Conservation (phyloP, 202 grass and related monocot species). For the Carex sylvatica region DNA sequence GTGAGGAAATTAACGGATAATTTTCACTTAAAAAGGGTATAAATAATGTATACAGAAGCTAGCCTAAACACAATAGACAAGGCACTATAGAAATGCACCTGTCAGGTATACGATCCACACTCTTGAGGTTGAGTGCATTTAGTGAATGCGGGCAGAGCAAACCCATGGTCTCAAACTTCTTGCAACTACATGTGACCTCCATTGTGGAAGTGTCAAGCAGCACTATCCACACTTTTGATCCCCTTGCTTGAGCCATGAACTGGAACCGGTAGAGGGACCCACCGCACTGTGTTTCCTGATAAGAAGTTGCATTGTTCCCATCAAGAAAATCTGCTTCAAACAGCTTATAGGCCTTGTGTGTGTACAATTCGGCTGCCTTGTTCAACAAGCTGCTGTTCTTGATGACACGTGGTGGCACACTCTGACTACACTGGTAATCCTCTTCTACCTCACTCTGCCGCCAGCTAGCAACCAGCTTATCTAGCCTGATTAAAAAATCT, state of each 20-base stretch:
- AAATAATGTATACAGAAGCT: background rate
- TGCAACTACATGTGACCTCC: slow-evolving; percentile 73
- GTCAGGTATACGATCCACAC: slow-evolving; percentile 68
- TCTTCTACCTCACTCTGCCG: slow-evolving; percentile 57
- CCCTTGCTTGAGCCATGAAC: slow-evolving; percentile 61
- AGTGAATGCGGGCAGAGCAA: slow-evolving; percentile 77
- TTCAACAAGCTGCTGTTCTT: slow-evolving; percentile 55
- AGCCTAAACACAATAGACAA: background rate
- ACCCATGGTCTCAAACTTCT: slow-evolving; percentile 72
- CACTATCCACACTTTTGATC: slow-evolving; percentile 60
- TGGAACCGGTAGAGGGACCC: slow-evolving; percentile 70
- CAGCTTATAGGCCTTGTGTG: slow-evolving; percentile 52
- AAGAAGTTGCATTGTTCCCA: slow-evolving; percentile 49
- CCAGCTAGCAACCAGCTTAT: slow-evolving; percentile 61
- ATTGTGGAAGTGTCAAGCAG: slow-evolving; percentile 56
- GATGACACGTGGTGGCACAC: slow-evolving; percentile 35
- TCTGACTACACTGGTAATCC: slow-evolving; percentile 54
- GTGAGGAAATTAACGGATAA: background rate
- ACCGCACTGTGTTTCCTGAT: slow-evolving; percentile 50
- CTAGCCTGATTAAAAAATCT: slow-evolving; percentile 49
- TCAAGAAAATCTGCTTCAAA: slow-evolving; percentile 75
- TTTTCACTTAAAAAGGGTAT: background rate
- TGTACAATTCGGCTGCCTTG: slow-evolving; percentile 64
- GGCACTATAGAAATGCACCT: slow-evolving; percentile 34
- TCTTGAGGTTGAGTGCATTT: slow-evolving; percentile 69